Percentiles rank a stretch among this genome's conserved stretches.
Conservation (phyloP, 768 basidiomycete genomes). For the Candolleomyces eurysporus region DNA sequence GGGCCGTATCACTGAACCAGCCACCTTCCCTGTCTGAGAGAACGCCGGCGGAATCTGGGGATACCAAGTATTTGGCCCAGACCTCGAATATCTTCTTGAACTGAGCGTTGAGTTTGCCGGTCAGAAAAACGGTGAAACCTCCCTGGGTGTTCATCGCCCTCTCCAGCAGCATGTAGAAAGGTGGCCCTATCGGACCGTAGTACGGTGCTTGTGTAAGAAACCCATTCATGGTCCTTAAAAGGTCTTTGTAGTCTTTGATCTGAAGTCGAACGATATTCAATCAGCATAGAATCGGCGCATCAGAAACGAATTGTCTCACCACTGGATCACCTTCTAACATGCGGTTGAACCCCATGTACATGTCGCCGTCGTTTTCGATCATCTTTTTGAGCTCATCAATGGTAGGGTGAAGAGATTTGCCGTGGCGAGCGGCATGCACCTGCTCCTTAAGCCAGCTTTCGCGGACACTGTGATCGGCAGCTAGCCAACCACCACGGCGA, state of each 20-base stretch:
- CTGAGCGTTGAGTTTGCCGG: slow-evolving; percentile 14
- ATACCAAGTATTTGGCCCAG: slow-evolving; percentile 47
- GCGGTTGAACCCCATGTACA: slow-evolving; percentile 30
- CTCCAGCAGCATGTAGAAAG: slow-evolving; percentile 11
- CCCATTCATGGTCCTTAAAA: not conserved
- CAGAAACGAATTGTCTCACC: not conserved
- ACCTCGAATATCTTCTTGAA: slow-evolving; percentile 34
- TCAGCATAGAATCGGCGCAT: too few relatives aligned
- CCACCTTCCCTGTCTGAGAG: slow-evolving; percentile 30
- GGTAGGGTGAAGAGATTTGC: slow-evolving; percentile 9
- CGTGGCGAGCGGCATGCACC: not conserved
- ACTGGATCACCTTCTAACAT: slow-evolving; percentile 24
- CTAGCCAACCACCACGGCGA: not conserved
- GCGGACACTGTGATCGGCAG: not conserved
- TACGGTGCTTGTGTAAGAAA: not conserved
- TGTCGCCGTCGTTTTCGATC: slow-evolving; percentile 24
- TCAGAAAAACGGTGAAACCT: slow-evolving; percentile 14
- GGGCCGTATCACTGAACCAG: slow-evolving; percentile 42
- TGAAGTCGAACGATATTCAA: not conserved
- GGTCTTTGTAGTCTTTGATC: slow-evolving; percentile 5
- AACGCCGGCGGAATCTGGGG: slow-evolving; percentile 37
- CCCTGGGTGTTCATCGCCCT: slow-evolving; percentile 16
- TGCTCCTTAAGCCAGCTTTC: not conserved
- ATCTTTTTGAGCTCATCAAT: slow-evolving; percentile 26
- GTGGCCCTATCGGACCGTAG: slow-evolving; percentile 1